Base-by-base conservation (phyloP, 2,329 filamentous ascomycete species). In the Aspergillus uvarum region DNA sequence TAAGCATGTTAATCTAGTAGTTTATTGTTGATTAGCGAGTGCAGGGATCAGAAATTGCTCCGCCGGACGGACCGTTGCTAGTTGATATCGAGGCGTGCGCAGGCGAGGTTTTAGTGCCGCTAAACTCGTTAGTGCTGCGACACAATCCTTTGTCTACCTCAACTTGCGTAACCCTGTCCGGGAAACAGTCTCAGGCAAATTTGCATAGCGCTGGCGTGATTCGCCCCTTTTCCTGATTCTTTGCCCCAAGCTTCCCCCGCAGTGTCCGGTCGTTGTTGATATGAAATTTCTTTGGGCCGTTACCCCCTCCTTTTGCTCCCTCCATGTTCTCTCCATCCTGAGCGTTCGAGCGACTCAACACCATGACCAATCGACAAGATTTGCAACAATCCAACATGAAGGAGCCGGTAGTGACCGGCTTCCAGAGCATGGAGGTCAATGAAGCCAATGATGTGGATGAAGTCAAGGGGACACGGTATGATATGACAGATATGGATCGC, bases 401-500 rank as follows among this genome's bases (percentile, higher is more conserved):
- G 10, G 26, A 47, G 21, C 8, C 21, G 7, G 51, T 31, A 1
- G 10, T 54, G 14, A 31, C 51, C 19, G 51, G 22, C 51, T 29
- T 42, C 11, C 48, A 57, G 26, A 38, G 44, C 11, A 21, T 63
- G 51, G 63, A 65, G 53, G 44, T 52, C 44, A 54, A 51, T 10
- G 42, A 49, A 1, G 42, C 42, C 3, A 47, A 14, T 19, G 7
- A 47, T 8, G 52, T 22, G 3, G 24, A 50, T 6, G 58, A 56
- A 21, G 16, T 48, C 16, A n/a, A 47, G 3, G 57, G 52, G 10
- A 54, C 52, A 6, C 52, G 35, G 2, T 42, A 62, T 31, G 70
- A 72, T 42, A 61, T 65, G 16, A 62, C 60, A 54, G 71, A 73
- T 19, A 73, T 73, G 71, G 59, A 63, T 7, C 71, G 71, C 4